Percentiles rank a stretch among this genome's conserved stretches.
Conservation (phyloP, 2,329 filamentous ascomycete genomes). For the Corinectria fuckeliana region DNA sequence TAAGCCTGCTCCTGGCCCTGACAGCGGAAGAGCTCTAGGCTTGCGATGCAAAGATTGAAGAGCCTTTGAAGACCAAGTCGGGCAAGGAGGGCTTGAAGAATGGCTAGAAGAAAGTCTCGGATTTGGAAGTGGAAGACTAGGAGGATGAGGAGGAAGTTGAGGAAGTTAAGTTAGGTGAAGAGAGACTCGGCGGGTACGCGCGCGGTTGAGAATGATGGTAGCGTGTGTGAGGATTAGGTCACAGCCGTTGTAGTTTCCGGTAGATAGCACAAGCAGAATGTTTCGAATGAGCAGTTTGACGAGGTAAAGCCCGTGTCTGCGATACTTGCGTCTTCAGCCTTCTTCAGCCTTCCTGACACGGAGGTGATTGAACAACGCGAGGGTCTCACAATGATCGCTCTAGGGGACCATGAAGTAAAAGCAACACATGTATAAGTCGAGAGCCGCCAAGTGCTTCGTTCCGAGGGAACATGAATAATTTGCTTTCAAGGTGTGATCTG, state of each 20-base stretch:
- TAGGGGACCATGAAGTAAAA: not conserved
- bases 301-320: no score
- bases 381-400: not conserved
- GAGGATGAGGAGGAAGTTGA: no score
- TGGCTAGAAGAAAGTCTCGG: no score
- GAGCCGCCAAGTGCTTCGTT: not conserved
- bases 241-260: not conserved
- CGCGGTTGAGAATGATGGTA: not conserved
- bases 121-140: no score
- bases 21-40: no score
- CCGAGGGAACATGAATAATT: not conserved
- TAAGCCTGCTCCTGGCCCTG: no score
- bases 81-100: no score
- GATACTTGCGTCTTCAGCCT: not conserved
- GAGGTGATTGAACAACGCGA: not conserved
- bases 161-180: not conserved
- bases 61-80: no score
- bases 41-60: no score
- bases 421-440: not conserved
- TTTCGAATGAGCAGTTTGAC: not conserved
- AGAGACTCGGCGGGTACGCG: not conserved
- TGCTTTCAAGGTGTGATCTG: constrained; percentile 30
- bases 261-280: not conserved
- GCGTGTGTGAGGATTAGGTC: not conserved
- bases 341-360: not conserved